Conservation (phyloP, 1,139 yeast genomes). For the Suhomyces chickasaworum region DNA sequence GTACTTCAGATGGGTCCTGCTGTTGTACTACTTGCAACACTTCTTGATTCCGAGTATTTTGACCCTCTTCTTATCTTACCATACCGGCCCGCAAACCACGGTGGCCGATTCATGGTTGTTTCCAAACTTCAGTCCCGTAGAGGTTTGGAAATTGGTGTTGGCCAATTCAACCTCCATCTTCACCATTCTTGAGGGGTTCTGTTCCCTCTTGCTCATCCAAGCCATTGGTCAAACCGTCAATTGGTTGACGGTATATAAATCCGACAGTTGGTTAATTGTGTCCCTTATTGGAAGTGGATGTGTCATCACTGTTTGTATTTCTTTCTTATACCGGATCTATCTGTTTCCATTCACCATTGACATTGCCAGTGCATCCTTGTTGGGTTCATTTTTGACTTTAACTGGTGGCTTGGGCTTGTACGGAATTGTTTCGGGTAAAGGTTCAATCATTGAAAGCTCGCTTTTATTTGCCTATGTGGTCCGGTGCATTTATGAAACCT, state of each 20-base stretch:
- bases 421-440: slow-evolving; percentile 82
- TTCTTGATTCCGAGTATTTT: slow-evolving; percentile 79
- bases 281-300: slow-evolving; percentile 75
- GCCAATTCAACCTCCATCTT: slow-evolving; percentile 85
- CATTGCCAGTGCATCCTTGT: slow-evolving; percentile 72
- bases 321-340: slow-evolving; percentile 81
- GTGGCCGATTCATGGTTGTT: slow-evolving; percentile 16
- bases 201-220: slow-evolving; percentile 85
- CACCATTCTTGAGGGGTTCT: slow-evolving; percentile 88
- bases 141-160: slow-evolving; percentile 66
- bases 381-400: slow-evolving; percentile 81
- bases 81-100: slow-evolving; percentile 36
- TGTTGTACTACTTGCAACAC: slow-evolving; percentile 79
- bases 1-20: slow-evolving; percentile 54
- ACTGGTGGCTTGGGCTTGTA: slow-evolving; percentile 74
- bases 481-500: slow-evolving; percentile 86
- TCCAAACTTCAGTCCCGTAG: slow-evolving; percentile 23
- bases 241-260: slow-evolving; percentile 67
- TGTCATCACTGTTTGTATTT: slow-evolving; percentile 72
- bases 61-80: slow-evolving; percentile 65
- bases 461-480: slow-evolving; percentile 87
- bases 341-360: slow-evolving; percentile 73
- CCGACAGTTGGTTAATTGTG: slow-evolving; percentile 80
- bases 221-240: slow-evolving; percentile 82
- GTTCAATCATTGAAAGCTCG: slow-evolving; percentile 88